phyloP scores from a whole-genome alignment of 495 filamentous ascomycete genomes.

The Tuber calosporum region DNA sequence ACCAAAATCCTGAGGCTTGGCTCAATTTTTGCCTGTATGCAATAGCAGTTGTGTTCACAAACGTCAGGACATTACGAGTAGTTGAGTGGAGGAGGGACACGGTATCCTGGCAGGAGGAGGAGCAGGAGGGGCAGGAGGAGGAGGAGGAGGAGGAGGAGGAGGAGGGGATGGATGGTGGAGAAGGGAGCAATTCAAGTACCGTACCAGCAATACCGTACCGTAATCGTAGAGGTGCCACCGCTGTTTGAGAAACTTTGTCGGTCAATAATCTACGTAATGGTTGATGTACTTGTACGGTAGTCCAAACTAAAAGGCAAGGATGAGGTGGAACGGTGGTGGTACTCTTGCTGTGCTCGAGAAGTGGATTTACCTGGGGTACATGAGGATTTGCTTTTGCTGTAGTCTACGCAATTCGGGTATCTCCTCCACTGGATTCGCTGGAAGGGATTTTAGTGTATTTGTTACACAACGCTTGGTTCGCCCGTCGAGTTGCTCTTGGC shows the following conservation, averaged over 20 bases:
- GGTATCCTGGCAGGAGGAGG: background rate
- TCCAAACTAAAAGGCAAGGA: slow-evolving; percentile 5
- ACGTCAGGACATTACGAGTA: background rate
- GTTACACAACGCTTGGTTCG: background rate
- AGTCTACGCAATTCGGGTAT: slow-evolving; percentile 1
- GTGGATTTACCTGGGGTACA: slow-evolving; percentile 5
- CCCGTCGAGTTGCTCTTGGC: background rate
- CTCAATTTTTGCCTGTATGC: too few relatives aligned
- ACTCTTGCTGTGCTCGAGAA: too few relatives aligned
- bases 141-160: too few relatives aligned
- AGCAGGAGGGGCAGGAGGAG: too few relatives aligned
- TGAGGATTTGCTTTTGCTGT: background rate
- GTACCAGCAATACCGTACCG: background rate
- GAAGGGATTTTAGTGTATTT: background rate
- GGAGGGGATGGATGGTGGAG: too few relatives aligned
- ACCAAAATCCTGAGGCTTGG: too few relatives aligned
- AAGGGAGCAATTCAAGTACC: background rate
- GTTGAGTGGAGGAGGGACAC: background rate
- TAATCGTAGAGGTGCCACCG: too few relatives aligned
- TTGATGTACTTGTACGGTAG: slow-evolving; percentile 2
- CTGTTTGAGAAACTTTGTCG: background rate
- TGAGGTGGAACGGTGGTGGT: background rate
- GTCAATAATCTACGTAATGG: background rate
- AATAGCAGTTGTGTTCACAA: too few relatives aligned
- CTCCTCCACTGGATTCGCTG: background rate